Percentiles rank a stretch among this genome's conserved stretches.
Evolutionary conservation across 2,329 filamentous ascomycete species (phyloP).

Genomic region (Rhexocercosporidium sp.): DNA sequence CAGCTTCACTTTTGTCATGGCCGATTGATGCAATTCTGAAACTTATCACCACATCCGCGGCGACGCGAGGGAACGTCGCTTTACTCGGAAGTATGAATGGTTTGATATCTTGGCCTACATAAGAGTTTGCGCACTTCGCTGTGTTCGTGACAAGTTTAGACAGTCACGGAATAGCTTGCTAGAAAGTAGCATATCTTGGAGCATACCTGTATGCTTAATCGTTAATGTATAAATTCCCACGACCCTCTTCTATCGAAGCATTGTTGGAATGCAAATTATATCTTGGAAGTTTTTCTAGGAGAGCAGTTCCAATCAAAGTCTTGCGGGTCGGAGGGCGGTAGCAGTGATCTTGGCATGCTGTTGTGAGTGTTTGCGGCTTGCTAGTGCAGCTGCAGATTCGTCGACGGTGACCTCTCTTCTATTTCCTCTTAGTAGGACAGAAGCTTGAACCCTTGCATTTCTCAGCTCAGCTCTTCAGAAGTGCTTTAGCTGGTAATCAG

Average conservation of each 20-base stretch:
- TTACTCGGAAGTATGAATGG: not conserved
- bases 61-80: slow-evolving; percentile 1
- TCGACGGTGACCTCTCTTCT: too few species aligned
- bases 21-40: not conserved
- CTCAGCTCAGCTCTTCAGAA: too few species aligned
- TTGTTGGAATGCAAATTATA: not conserved
- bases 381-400: too few species aligned
- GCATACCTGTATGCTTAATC: not conserved
- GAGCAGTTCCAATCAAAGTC: not conserved
- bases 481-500: too few species aligned
- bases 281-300: not conserved
- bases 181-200: not conserved
- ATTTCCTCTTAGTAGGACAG: too few species aligned
- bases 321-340: not conserved
- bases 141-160: not conserved
- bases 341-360: too few species aligned
- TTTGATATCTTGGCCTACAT: not conserved
- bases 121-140: not conserved
- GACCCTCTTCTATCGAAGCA: not conserved
- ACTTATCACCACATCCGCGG: not conserved
- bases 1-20: not conserved
- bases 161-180: not conserved
- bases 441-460: too few species aligned
- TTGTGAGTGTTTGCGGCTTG: too few species aligned
- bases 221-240: slow-evolving; percentile 1